Conservation (phyloP, 106 monocot species). For the Iris macrosiphon region DNA sequence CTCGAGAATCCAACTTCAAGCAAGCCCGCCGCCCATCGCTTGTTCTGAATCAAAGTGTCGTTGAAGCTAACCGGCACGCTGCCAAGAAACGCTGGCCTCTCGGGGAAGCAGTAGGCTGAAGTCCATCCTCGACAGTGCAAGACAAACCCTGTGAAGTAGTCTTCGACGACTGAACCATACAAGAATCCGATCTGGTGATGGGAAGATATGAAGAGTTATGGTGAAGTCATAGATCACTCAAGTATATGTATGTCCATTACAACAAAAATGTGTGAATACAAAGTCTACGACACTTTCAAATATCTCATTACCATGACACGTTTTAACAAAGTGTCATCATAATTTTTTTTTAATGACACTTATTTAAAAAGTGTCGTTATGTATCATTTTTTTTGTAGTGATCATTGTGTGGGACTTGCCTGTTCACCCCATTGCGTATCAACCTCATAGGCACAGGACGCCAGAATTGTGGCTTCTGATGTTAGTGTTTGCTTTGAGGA, state of each 20-base stretch:
- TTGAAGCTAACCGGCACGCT: background rate
- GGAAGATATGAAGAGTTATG: no score
- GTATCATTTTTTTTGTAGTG: no score
- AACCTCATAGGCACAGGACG: conserved; percentile 34
- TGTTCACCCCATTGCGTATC: conserved; percentile 46
- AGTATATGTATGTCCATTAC: no score
- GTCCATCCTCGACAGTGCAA: conserved; percentile 7
- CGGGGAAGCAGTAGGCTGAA: background rate
- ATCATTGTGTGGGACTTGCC: no score
- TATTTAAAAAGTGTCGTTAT: no score
- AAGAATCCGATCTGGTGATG: conserved; percentile 2
- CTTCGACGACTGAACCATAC: conserved; percentile 6
- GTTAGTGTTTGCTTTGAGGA: no score
- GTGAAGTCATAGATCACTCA: no score
- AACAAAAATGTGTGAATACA: background rate
- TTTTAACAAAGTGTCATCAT: no score
- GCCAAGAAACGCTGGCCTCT: conserved; percentile 3
- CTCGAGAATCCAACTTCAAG: conserved; percentile 1
- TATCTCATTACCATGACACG: background rate
- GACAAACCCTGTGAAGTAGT: conserved; percentile 3
- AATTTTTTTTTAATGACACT: no score
- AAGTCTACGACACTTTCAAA: background rate
- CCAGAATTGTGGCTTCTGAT: no score
- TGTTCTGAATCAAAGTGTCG: background rate
- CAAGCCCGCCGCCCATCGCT: background rate